Conservation (phyloP, 31 red algal genomes). For the Asparagopsis taxiformis region DNA sequence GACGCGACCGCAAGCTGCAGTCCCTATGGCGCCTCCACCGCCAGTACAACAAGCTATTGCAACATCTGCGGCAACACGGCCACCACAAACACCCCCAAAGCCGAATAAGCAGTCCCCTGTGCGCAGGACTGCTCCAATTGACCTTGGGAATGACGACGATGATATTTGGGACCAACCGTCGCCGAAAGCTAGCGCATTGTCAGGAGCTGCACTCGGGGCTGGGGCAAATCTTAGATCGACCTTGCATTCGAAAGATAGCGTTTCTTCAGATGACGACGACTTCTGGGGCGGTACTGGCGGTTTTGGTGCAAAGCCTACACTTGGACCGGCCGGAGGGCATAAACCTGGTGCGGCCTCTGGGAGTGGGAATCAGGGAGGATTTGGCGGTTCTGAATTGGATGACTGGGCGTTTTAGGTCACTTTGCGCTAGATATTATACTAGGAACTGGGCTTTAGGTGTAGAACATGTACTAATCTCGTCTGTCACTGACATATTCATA, state of each 20-base stretch:
- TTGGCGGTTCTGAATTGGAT: conserved; percentile 68
- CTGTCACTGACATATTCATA: too few species aligned
- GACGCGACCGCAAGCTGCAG: too few species aligned
- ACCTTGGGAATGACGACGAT: conserved; percentile 38
- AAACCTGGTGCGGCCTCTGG: conserved; percentile 14
- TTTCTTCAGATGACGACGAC: conserved; percentile 59
- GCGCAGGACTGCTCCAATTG: conserved; percentile 9
- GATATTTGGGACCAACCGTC: conserved; percentile 72
- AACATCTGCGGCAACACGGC: background rate
- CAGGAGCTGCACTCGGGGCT: conserved; percentile 4
- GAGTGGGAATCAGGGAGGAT: conserved; percentile 44
- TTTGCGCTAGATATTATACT: too few species aligned
- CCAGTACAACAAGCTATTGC: too few species aligned
- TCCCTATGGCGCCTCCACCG: too few species aligned
- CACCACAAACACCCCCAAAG: background rate
- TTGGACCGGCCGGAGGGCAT: conserved; percentile 34
- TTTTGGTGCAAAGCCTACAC: conserved; percentile 49
- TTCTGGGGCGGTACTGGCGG: conserved; percentile 66
- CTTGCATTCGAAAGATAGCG: conserved; percentile 41
- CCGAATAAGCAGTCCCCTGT: background rate
- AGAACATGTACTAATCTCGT: too few species aligned
- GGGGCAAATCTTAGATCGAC: background rate
- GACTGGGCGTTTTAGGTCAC: conserved; percentile 77
- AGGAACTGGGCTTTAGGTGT: too few species aligned
- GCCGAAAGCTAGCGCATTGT: conserved; percentile 39